Conservation (phyloP, 768 basidiomycete genomes). For the Candolleomyces eurysporus region DNA sequence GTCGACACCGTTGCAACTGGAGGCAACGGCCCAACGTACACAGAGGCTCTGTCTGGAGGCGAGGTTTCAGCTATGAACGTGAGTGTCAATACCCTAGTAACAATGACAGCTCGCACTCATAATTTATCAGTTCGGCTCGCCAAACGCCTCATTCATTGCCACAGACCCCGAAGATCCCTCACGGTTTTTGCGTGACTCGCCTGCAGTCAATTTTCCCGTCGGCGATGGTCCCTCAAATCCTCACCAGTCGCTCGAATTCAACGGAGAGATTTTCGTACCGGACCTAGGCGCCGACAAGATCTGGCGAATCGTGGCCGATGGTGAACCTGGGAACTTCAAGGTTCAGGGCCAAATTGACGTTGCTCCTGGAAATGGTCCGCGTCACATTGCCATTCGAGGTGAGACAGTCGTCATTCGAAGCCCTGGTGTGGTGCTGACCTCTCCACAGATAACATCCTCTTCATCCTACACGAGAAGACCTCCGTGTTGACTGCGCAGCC, state of each 20-base stretch:
- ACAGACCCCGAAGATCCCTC: constrained; percentile 39
- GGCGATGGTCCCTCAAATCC: constrained; percentile 52
- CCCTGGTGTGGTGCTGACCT: constrained; percentile 14
- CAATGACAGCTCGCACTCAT: constrained; percentile 44
- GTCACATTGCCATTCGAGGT: constrained; percentile 35
- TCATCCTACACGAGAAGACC: constrained; percentile 53
- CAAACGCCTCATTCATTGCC: constrained; percentile 32
- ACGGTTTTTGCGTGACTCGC: constrained; percentile 31
- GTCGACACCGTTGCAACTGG: constrained; percentile 48
- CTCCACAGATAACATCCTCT: constrained; percentile 46
- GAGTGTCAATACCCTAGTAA: constrained; percentile 30
- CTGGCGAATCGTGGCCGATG: constrained; percentile 55
- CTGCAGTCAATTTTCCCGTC: constrained; percentile 53
- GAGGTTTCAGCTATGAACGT: constrained; percentile 56
- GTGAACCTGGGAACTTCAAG: constrained; percentile 39
- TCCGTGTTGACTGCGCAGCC: constrained; percentile 58
- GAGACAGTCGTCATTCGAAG: constrained; percentile 30
- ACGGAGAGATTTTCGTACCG: constrained; percentile 57
- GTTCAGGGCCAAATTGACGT: constrained; percentile 64
- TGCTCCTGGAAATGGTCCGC: constrained; percentile 61
- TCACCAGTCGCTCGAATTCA: constrained; percentile 61
- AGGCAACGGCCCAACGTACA: constrained; percentile 53
- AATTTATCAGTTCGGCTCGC: constrained; percentile 6
- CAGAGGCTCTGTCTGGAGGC: constrained; percentile 48
- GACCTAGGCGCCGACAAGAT: constrained; percentile 69